A percentile compares a stretch with the other conserved stretches of the same genome.
Conservation (phyloP, 257 asterid species). For the Salvia splendens region DNA sequence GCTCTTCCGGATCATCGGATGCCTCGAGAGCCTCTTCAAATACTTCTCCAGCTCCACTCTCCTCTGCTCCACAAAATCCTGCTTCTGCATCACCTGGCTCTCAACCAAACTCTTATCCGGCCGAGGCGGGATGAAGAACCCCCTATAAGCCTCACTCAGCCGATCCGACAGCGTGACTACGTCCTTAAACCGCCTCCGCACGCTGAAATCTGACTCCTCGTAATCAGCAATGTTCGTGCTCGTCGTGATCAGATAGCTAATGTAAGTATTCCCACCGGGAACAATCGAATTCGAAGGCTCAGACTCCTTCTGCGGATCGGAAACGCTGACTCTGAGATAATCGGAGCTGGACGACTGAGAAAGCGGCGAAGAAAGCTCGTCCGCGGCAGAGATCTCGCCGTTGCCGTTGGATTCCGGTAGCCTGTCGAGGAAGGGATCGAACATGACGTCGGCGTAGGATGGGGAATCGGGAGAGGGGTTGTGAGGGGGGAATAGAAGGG, state of each 20-base stretch:
- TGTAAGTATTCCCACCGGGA: constrained; percentile 74
- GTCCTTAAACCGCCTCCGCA: constrained; percentile 84
- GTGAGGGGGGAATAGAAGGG: constrained; percentile 48
- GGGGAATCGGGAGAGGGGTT: constrained; percentile 47
- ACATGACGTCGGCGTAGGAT: constrained; percentile 50
- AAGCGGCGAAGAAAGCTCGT: constrained; percentile 36
- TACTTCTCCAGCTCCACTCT: constrained; percentile 85
- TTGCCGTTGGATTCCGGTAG: constrained; percentile 46
- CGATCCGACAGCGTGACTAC: constrained; percentile 89
- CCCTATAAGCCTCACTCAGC: constrained; percentile 71
- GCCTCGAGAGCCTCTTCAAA: constrained; percentile 70
- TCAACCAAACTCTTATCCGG: constrained; percentile 96
- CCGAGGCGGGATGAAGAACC: constrained; percentile 81
- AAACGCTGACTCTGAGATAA: constrained; percentile 63
- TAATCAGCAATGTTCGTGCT: constrained; percentile 64
- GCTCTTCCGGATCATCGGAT: constrained; percentile 75
- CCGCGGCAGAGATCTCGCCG: constrained; percentile 43
- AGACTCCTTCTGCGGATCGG: constrained; percentile 82
- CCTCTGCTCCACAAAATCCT: constrained; percentile 97
- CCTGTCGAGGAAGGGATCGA: constrained; percentile 43
- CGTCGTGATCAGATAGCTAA: constrained; percentile 76
- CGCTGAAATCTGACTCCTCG: constrained; percentile 62
- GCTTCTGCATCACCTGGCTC: constrained; percentile 97
- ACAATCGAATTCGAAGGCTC: constrained; percentile 76
- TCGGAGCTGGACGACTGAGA: constrained; percentile 55